A percentile compares a stretch with the other conserved stretches of the same genome.
phyloP scores from a whole-genome alignment of 257 asterid species.

The Agastache rugosa region DNA sequence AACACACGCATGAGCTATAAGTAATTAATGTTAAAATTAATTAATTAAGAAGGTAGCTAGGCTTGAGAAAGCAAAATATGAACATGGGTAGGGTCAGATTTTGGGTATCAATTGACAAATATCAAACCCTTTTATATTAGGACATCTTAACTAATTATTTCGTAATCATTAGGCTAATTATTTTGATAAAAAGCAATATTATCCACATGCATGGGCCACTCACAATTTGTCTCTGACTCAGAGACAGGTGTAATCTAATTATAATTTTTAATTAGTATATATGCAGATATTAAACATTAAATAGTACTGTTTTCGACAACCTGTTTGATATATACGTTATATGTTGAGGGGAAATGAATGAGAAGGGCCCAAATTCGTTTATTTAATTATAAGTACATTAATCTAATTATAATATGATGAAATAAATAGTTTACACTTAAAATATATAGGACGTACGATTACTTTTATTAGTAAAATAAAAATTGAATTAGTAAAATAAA shows the following conservation, averaged over 20 bases:
- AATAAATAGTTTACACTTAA: too few relatives aligned
- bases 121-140: slow-evolving; percentile 34
- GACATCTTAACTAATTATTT: slow-evolving; percentile 58
- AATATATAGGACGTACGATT: too few relatives aligned
- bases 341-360: too few relatives aligned
- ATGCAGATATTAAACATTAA: too few relatives aligned
- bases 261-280: not conserved
- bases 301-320: too few relatives aligned
- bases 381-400: too few relatives aligned
- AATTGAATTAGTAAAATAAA: too few relatives aligned
- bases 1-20: slow-evolving; percentile 16
- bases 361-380: too few relatives aligned
- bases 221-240: slow-evolving; percentile 42
- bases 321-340: too few relatives aligned
- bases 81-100: slow-evolving; percentile 69
- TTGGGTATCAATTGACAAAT: slow-evolving; percentile 38
- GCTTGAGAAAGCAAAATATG: slow-evolving; percentile 36
- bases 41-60: slow-evolving; percentile 12
- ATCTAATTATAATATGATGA: too few relatives aligned
- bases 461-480: too few relatives aligned
- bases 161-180: slow-evolving; percentile 52
- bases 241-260: slow-evolving; percentile 49
- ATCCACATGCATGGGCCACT: slow-evolving; percentile 61
- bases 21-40: not conserved
- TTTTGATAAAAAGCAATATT: slow-evolving; percentile 37